A percentile compares a stretch with the other conserved stretches of the same genome.
Conservation (phyloP, 2,329 filamentous ascomycete genomes). For the Trichoderma sp. region DNA sequence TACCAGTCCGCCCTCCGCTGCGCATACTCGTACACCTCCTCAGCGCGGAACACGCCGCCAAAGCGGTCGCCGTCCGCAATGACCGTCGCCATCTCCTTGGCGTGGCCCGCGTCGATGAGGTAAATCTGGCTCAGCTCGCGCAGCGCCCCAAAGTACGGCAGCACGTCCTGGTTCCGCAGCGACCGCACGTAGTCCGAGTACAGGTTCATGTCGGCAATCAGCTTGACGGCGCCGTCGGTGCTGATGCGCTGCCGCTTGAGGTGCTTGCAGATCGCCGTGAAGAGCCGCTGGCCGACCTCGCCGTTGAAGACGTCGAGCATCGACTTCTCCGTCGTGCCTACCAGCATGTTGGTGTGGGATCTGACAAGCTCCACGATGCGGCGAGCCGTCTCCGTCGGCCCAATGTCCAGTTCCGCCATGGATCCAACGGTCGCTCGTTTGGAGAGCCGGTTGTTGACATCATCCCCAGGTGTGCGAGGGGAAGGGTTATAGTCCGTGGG, state of each 20-base stretch:
- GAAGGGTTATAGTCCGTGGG: conserved; percentile 89
- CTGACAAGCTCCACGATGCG: conserved; percentile 84
- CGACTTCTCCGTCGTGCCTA: conserved; percentile 94
- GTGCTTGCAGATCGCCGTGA: conserved; percentile 92
- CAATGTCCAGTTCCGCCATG: conserved; percentile 50
- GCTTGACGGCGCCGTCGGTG: conserved; percentile 82
- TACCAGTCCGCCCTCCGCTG: conserved; percentile 96
- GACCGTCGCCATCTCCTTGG: conserved; percentile 92
- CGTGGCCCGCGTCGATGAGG: conserved; percentile 78
- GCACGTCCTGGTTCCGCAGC: conserved; percentile 78
- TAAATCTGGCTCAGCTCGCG: conserved; percentile 95
- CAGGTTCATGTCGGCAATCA: conserved; percentile 95
- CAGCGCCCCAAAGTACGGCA: conserved; percentile 88
- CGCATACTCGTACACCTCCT: conserved; percentile 97
- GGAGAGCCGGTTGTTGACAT: conserved; percentile 14
- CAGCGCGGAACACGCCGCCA: conserved; percentile 86
- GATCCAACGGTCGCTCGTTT: conserved; percentile 25
- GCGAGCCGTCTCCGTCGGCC: conserved; percentile 76
- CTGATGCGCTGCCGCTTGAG: conserved; percentile 93
- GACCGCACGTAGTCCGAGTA: conserved; percentile 84
- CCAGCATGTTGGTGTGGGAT: conserved; percentile 88
- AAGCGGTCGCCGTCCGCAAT: conserved; percentile 92
- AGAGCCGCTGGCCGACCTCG: conserved; percentile 91
- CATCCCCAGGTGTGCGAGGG: conserved; percentile 28
- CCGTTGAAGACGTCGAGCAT: conserved; percentile 99